phyloP scores from a whole-genome alignment of 2,329 filamentous ascomycete species.

The Pseudogymnoascus sp. region DNA sequence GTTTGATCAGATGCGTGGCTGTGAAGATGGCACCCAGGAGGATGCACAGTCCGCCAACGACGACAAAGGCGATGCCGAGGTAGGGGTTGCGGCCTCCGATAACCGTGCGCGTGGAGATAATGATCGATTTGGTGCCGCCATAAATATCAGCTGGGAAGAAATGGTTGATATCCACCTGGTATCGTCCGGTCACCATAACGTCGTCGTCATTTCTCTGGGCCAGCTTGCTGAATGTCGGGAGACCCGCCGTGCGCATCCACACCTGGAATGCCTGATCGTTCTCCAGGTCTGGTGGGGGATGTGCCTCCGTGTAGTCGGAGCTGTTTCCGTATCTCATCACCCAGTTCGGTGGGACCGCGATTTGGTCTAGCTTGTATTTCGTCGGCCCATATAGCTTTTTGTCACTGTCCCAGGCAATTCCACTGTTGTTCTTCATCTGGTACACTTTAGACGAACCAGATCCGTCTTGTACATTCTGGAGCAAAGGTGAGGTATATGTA shows the following conservation, averaged over 20 bases:
- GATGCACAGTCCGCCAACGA: constrained; percentile 89
- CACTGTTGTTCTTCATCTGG: constrained; percentile 59
- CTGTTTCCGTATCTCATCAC: constrained; percentile 56
- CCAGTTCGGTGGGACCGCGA: constrained; percentile 87
- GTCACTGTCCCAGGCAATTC: constrained; percentile 84
- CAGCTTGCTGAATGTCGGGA: constrained; percentile 92
- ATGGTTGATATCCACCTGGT: constrained; percentile 67
- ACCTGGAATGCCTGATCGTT: constrained; percentile 84
- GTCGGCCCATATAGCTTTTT: constrained; percentile 67
- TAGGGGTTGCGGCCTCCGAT: constrained; percentile 95
- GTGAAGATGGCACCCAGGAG: constrained; percentile 83
- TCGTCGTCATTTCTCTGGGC: constrained; percentile 71
- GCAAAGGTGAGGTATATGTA: constrained; percentile 61
- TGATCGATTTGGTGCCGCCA: constrained; percentile 79
- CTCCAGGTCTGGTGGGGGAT: constrained; percentile 63
- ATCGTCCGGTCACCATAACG: constrained; percentile 61
- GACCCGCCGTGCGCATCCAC: constrained; percentile 95
- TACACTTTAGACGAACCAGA: constrained; percentile 47
- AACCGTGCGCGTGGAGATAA: constrained; percentile 82
- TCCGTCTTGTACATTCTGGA: constrained; percentile 43
- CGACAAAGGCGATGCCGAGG: constrained; percentile 90
- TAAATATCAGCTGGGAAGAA: constrained; percentile 74
- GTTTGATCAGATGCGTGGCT: constrained; percentile 81
- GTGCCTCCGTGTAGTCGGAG: constrained; percentile 54
- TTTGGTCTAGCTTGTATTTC: constrained; percentile 54